Base-by-base conservation (phyloP, 495 filamentous ascomycete species). In the Podospora bellae-mahoneyi region DNA sequence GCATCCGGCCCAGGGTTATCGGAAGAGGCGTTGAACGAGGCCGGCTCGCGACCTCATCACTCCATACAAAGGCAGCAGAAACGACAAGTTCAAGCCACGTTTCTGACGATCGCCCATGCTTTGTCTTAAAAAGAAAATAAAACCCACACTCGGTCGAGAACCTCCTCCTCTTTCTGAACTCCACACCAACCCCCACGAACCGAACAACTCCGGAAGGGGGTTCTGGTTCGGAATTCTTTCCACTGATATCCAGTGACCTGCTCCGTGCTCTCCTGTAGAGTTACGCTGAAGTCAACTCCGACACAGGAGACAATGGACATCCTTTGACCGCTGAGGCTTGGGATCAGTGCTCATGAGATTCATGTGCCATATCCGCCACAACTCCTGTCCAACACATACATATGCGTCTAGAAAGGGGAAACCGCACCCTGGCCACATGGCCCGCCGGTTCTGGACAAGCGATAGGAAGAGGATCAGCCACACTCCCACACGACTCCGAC, bases 401-500 rank as follows among this genome's bases (percentile, higher is more conserved):
- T 48, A 48, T 48, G 39, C 15, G 39, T 16, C 39, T 48, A 13
- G 9, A 48, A 48, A 48, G 55, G 55, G 55, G 32, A 57, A 67
- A 62, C 9, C 13, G 6, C 9, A 60, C 66, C 66, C 66, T 23
- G 48, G 48, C 28, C 28, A 4, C 44, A 18, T 4, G n/a, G 20
- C 64, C 53, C 30, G 19, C 56, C 19, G 48, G 3, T 16, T 26
- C 10, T 58, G 55, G 16, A 26, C 55, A 56, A 64, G 48, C 54
- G 59, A 69, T 69, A 65, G 57, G 67, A 64, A 27, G 53, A 69
- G 53, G 60, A 34, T 23, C 59, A 59, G 59, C 58, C 67, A 68
- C 61, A 64, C 64, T n/a, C 58, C 60, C 39, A 48, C 39, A 48
- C 39, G 15, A 56, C 54, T 27, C 44, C 16, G 26, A 48, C 55